phyloP scores from a whole-genome alignment of 2,329 filamentous ascomycete species.

The Phaeosphaeria sp. region DNA sequence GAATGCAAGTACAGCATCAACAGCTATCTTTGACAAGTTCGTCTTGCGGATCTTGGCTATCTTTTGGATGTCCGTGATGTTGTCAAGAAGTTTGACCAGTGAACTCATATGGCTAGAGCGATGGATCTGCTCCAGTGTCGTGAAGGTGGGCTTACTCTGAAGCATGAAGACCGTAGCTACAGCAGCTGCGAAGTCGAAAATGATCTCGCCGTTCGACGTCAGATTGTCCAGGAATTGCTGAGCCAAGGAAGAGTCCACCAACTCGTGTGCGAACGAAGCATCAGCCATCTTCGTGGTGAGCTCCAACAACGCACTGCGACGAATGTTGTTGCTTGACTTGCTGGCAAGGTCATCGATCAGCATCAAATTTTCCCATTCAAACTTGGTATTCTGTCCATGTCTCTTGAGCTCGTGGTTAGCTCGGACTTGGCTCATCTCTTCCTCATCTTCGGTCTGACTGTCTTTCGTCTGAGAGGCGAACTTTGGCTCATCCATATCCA shows the following conservation, averaged over 20 bases:
- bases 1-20: constrained; percentile 63
- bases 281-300: constrained; percentile 62
- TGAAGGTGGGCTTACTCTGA: constrained; percentile 65
- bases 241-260: constrained; percentile 77
- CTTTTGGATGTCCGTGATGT: constrained; percentile 61
- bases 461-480: constrained; percentile 23
- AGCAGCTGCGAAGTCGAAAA: constrained; percentile 67
- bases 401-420: constrained; percentile 69
- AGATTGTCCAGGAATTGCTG: constrained; percentile 70
- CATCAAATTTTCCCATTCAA: constrained; percentile 62
- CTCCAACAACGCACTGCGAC: constrained; percentile 62
- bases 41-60: constrained; percentile 70
- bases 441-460: constrained; percentile 53
- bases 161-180: constrained; percentile 70
- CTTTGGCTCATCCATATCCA: constrained; percentile 37
- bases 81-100: constrained; percentile 62
- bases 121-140: constrained; percentile 65
- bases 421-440: constrained; percentile 53
- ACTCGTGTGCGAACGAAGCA: constrained; percentile 70
- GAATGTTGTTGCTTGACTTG: constrained; percentile 48
- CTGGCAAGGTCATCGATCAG: constrained; percentile 67
- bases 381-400: constrained; percentile 63
- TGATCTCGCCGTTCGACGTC: constrained; percentile 51
- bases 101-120: constrained; percentile 63
- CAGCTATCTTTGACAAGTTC: constrained; percentile 73